These are phyloP conservation scores for Neocatenulostroma microsporum DNA, from an alignment of 2,329 filamentous ascomycete species.

Conservation along the genomic window DNA sequence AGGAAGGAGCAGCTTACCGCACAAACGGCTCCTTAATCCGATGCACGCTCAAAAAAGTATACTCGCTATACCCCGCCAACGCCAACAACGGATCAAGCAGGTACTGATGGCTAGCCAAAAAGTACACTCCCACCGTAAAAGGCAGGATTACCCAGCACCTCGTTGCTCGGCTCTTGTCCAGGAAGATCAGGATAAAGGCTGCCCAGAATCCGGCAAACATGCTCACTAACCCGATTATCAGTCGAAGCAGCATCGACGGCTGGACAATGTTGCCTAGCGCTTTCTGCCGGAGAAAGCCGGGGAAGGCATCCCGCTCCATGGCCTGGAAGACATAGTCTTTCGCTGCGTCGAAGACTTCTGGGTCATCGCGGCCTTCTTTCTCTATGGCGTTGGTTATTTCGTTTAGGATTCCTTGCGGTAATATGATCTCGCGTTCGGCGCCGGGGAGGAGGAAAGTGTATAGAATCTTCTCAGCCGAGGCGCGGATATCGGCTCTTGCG, in stretches of 20 bases:
- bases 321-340: slow-evolving; percentile 99
- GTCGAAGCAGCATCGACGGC: slow-evolving; percentile 73
- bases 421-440: slow-evolving; percentile 91
- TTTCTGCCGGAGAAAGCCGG: slow-evolving; percentile 89
- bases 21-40: slow-evolving; percentile 86
- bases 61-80: slow-evolving; percentile 84
- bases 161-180: slow-evolving; percentile 64
- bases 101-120: slow-evolving; percentile 87
- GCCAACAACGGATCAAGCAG: slow-evolving; percentile 88
- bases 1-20: slow-evolving; percentile 28
- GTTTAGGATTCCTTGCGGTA: slow-evolving; percentile 78
- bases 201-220: slow-evolving; percentile 94
- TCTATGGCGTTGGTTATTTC: slow-evolving; percentile 85
- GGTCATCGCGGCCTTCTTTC: slow-evolving; percentile 84
- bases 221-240: slow-evolving; percentile 75
- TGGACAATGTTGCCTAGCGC: slow-evolving; percentile 93
- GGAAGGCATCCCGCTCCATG: slow-evolving; percentile 99
- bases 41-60: slow-evolving; percentile 89
- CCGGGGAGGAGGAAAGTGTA: slow-evolving; percentile 93
- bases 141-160: slow-evolving; percentile 88
- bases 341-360: slow-evolving; percentile 91
- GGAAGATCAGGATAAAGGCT: slow-evolving; percentile 85
- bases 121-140: slow-evolving; percentile 85
- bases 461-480: slow-evolving; percentile 96
- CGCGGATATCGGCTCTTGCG: slow-evolving; percentile 78